phyloP scores from a whole-genome alignment of 2,329 filamentous ascomycete genomes.

The Pseudomassariella vexata region DNA sequence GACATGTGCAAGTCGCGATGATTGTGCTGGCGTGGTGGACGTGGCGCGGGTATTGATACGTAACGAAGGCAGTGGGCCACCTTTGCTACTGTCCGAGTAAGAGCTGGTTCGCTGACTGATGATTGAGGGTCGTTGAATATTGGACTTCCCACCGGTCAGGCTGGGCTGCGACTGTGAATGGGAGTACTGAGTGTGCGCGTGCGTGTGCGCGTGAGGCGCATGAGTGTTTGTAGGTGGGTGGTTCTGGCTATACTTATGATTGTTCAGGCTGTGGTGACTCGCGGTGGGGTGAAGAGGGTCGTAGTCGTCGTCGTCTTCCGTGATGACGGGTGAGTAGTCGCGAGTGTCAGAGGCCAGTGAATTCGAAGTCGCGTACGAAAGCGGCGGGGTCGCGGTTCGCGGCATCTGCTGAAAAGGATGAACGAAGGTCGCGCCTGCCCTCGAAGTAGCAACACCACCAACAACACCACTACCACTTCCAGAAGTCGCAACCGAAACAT shows the following conservation, averaged over 20 bases:
- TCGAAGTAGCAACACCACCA: background rate
- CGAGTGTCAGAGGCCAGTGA: constrained; percentile 43
- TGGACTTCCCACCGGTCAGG: constrained; percentile 18
- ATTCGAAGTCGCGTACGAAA: constrained; percentile 52
- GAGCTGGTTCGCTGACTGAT: constrained; percentile 34
- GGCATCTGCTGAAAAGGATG: constrained; percentile 63
- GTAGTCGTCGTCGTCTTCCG: constrained; percentile 42
- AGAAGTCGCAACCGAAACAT: constrained; percentile 49
- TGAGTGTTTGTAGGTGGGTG: constrained; percentile 12
- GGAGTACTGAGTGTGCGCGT: too few relatives aligned
- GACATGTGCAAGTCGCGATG: constrained; percentile 34
- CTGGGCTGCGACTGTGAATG: constrained; percentile 21
- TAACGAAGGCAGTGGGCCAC: constrained; percentile 22
- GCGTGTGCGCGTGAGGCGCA: too few relatives aligned
- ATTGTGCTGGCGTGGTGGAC: constrained; percentile 21
- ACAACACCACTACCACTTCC: constrained; percentile 36
- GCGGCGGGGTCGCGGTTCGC: constrained; percentile 52
- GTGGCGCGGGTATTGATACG: constrained; percentile 30
- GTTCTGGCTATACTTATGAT: constrained; percentile 16
- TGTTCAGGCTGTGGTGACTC: constrained; percentile 16
- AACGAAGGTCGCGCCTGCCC: constrained; percentile 40
- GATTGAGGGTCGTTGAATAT: constrained; percentile 30
- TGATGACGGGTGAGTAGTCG: constrained; percentile 52
- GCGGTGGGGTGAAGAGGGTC: constrained; percentile 10
- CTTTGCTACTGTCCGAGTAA: constrained; percentile 28